phyloP scores from a whole-genome alignment of 805 yeast species.

The Candida manassasensis region DNA sequence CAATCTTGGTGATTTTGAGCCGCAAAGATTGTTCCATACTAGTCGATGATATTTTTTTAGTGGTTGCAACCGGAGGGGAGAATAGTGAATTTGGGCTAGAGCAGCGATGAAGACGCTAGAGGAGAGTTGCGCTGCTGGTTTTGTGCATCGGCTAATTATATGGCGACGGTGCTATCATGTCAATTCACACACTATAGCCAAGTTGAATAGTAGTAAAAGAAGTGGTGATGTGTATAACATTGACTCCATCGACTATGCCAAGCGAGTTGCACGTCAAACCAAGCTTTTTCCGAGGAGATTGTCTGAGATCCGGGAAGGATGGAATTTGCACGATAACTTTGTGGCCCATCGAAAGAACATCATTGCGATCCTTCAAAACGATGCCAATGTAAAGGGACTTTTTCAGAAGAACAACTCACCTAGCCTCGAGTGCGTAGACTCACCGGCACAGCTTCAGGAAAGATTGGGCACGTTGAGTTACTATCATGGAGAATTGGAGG shows the following conservation, averaged over 20 bases:
- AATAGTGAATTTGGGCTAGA: too few species aligned
- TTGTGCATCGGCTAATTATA: too few species aligned
- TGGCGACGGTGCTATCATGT: background rate
- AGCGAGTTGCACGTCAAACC: background rate
- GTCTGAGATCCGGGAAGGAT: background rate
- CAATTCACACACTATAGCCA: background rate
- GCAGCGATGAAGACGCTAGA: too few species aligned
- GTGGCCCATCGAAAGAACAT: slow-evolving; percentile 5
- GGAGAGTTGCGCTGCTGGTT: too few species aligned
- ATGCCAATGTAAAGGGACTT: slow-evolving; percentile 3
- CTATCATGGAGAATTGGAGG: slow-evolving; percentile 17
- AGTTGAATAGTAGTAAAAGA: background rate
- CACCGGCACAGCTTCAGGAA: background rate
- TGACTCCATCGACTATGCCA: background rate
- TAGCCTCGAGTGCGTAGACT: slow-evolving; percentile 3
- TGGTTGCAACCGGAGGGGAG: too few species aligned
- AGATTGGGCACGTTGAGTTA: slow-evolving; percentile 6
- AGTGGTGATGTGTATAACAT: background rate
- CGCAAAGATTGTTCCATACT: too few species aligned
- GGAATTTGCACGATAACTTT: background rate
- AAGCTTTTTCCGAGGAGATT: background rate
- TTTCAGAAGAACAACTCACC: background rate
- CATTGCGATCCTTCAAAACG: slow-evolving; percentile 4
- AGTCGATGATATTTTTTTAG: too few species aligned
- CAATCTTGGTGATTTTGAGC: too few species aligned